Conservation (phyloP, 2,329 filamentous ascomycete species). For the Fusarium sulawesiense region DNA sequence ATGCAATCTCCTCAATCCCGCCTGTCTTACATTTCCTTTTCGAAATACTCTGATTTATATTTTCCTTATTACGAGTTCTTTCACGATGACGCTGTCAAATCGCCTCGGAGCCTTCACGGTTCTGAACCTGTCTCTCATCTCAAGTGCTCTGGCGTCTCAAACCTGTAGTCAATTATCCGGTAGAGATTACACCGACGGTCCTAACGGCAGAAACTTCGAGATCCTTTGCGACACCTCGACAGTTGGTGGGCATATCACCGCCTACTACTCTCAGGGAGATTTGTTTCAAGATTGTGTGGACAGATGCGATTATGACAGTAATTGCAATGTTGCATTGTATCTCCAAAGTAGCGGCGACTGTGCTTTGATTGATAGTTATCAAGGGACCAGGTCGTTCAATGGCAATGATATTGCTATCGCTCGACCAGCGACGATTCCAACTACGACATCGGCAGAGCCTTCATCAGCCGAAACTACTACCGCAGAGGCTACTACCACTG, state of each 20-base stretch:
- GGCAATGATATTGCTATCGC: background rate
- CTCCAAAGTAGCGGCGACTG: background rate
- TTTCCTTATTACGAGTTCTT: too few relatives aligned
- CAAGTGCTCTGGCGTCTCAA: background rate
- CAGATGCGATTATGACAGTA: background rate
- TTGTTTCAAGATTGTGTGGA: background rate
- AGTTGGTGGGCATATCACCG: background rate
- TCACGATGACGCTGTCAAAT: background rate
- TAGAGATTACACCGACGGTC: background rate
- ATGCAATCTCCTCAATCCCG: too few relatives aligned
- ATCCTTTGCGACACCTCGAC: background rate
- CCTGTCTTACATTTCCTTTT: too few relatives aligned
- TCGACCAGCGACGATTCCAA: fast-evolving
- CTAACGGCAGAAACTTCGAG: background rate
- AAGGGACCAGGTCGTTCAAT: background rate
- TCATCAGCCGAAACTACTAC: background rate
- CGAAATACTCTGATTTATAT: too few relatives aligned
- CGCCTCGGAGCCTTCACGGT: too few relatives aligned
- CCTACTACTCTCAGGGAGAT: background rate
- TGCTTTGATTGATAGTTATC: background rate
- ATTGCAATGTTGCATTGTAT: background rate
- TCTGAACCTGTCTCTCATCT: background rate
- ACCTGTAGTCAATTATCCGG: background rate
- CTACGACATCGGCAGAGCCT: background rate
- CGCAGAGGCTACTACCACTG: too few relatives aligned